Evolutionary conservation across 2,329 filamentous ascomycete genomes (phyloP).

Genomic region (Chrysoporthe austroafricana): DNA sequence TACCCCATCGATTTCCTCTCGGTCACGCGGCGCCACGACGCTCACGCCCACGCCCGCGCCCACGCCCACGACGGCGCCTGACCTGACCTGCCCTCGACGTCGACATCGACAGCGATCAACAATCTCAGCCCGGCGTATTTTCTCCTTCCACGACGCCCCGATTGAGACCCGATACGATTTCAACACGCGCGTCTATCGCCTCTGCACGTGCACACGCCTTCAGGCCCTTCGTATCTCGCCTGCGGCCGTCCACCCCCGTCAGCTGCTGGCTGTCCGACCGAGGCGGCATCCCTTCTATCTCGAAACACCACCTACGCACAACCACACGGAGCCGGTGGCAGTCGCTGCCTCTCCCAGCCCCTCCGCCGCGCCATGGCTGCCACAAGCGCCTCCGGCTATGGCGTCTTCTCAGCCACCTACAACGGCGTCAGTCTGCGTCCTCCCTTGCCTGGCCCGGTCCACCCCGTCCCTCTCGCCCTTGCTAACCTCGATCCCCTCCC

Average conservation of each 20-base stretch:
- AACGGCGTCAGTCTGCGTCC: constrained; percentile 61
- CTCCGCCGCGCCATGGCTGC: constrained; percentile 49
- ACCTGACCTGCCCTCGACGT: not conserved
- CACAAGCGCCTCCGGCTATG: constrained; percentile 41
- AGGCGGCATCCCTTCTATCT: not conserved
- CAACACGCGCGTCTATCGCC: too few species aligned
- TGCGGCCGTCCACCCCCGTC: not conserved
- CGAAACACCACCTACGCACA: not conserved
- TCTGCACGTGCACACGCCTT: too few species aligned
- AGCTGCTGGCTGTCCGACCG: not conserved
- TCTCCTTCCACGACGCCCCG: too few species aligned
- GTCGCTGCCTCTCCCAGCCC: not conserved
- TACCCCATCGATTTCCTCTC: too few species aligned
- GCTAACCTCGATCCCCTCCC: constrained; percentile 11
- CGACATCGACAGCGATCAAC: not conserved
- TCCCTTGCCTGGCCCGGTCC: not conserved
- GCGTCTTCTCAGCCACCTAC: constrained; percentile 71
- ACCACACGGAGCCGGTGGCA: not conserved
- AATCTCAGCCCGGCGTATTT: too few species aligned
- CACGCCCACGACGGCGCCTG: not conserved
- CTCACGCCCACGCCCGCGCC: too few species aligned
- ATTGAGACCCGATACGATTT: too few species aligned
- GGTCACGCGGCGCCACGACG: too few species aligned
- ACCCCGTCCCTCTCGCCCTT: constrained; percentile 17
- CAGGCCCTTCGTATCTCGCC: not conserved